A percentile compares a stretch with the other conserved stretches of the same genome.
phyloP scores from a whole-genome alignment of 441 rosid genomes.

The Hura crepitans region DNA sequence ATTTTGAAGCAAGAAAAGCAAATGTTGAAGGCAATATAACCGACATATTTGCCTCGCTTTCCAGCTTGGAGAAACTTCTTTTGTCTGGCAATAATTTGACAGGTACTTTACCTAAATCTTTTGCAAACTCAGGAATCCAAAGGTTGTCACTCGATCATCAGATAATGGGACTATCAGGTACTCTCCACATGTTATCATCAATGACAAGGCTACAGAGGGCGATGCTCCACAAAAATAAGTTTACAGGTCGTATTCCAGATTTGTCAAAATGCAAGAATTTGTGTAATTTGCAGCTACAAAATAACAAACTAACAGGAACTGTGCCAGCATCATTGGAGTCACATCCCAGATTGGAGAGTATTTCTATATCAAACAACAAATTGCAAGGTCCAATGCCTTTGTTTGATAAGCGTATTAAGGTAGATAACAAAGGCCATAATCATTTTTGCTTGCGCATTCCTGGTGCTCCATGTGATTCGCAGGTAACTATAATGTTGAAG shows the following conservation, averaged over 20 bases:
- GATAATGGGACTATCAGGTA: conserved; percentile 44
- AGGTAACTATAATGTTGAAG: no score
- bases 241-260: conserved; percentile 65
- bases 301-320: conserved; percentile 53
- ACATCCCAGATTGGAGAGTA: conserved; percentile 36
- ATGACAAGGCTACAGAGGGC: conserved; percentile 51
- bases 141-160: conserved; percentile 63
- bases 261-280: conserved; percentile 44
- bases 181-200: conserved; percentile 48
- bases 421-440: no score
- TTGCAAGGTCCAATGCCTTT: no score
- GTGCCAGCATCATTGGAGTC: conserved; percentile 41
- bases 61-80: conserved; percentile 41
- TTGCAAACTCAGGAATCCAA: conserved; percentile 41
- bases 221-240: conserved; percentile 61
- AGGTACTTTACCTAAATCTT: conserved; percentile 52
- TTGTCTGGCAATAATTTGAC: conserved; percentile 60
- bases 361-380: conserved; percentile 39
- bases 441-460: no score
- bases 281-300: conserved; percentile 62
- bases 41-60: conserved; percentile 44
- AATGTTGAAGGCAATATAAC: conserved; percentile 51
- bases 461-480: no score
- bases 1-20: conserved; percentile 37
- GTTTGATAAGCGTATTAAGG: no score